Evolutionary conservation across 441 rosid species (phyloP), one percentile per base, ranked within the genome.

Genomic region (Erodium chrysanthum): DNA sequence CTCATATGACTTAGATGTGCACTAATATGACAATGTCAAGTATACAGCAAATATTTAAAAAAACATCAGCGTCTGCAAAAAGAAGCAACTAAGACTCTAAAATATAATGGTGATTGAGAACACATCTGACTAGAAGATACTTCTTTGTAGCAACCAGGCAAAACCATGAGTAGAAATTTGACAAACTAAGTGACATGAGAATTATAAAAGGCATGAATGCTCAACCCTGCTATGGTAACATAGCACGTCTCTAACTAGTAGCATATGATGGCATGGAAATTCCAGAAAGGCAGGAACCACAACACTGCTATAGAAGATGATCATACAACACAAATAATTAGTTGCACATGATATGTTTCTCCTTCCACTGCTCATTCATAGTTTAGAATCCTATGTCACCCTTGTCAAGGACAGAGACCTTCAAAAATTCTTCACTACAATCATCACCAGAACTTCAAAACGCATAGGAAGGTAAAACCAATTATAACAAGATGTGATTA

Each of bases 1-100:
- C 37, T 17, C 20, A 73, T 59, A 66, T 44, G 58, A 62, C 42
- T 31, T 7, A 12, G 27, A 48, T 7, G 68, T 48, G 46, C 64
- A 66, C 27, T 60, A 62, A 62, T 69, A 70, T 11, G 50, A 12
- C 12, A 0, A 59, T 62, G 17, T 20, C 18, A 14, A 27, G 7
- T 50, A 61, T 3, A 18, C 58, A 29, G 7, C 63, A 48, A 46
- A 35, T 63, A 29, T 1, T 0, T 7, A 10, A 29, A 63, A 63
- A 12, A 11, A 8, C 64, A 23, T 3, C 18, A 12, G 7, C 3
- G 15, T 23, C 15, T 10, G 14, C 35, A 23, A 22, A 22, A 60
- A 52, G 20, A 52, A 52, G 10, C 22, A 44, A 5, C 8, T 35
- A 35, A 7, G 9, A 35, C 9, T 35, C 40, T 35, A 35, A 35